A percentile compares a stretch with the other conserved stretches of the same genome.
phyloP scores from a whole-genome alignment of 1,139 yeast species.

The Oligophagozyma castellii region DNA sequence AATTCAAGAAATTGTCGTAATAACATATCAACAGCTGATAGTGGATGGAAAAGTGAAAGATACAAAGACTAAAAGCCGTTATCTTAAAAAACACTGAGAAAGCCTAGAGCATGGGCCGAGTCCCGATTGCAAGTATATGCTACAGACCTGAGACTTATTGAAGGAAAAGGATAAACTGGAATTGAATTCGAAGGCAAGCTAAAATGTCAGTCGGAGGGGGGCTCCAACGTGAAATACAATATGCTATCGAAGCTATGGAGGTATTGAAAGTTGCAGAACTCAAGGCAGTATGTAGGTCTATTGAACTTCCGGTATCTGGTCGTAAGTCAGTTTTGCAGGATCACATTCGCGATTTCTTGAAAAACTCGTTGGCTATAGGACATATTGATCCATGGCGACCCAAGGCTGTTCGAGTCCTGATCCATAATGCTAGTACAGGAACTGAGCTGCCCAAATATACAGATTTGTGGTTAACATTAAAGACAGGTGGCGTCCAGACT shows the following conservation, averaged over 20 bases:
- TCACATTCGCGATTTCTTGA: constrained; percentile 30
- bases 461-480: constrained; percentile 17
- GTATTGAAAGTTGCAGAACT: constrained; percentile 24
- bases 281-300: constrained; percentile 34
- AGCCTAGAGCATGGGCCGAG: too few relatives aligned
- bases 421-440: constrained; percentile 28
- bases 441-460: constrained; percentile 30
- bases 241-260: constrained; percentile 13
- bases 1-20: too few relatives aligned
- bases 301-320: constrained; percentile 36
- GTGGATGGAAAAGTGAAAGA: too few relatives aligned
- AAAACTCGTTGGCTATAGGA: constrained; percentile 25
- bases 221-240: constrained; percentile 16
- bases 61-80: too few relatives aligned
- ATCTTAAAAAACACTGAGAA: too few relatives aligned
- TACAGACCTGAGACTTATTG: too few relatives aligned
- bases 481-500: constrained; percentile 7
- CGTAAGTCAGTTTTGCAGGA: constrained; percentile 38
- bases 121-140: too few relatives aligned
- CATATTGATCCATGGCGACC: constrained; percentile 30
- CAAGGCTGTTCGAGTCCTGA: constrained; percentile 31
- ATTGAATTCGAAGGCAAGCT: neutral
- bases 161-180: neutral
- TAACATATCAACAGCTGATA: too few relatives aligned
- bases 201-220: constrained; percentile 6